Evolutionary conservation across 495 filamentous ascomycete genomes (phyloP).

Genomic region (Sphaerosporella brunnea): DNA sequence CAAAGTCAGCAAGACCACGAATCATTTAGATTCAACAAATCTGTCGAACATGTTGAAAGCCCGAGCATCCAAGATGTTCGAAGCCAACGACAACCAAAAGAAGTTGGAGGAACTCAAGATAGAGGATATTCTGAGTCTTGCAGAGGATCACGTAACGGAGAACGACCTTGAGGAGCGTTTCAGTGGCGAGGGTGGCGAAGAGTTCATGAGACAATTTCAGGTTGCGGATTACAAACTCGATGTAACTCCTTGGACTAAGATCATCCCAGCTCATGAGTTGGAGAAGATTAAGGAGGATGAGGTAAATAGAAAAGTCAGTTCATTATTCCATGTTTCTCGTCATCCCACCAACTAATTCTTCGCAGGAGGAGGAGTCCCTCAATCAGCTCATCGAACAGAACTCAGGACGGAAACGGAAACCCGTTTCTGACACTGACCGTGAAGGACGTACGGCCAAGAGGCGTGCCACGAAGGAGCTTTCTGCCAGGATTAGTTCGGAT

Average conservation of each 20-base stretch:
- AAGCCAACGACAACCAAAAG: constrained; percentile 86
- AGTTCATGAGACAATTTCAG: constrained; percentile 71
- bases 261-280: constrained; percentile 86
- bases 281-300: constrained; percentile 78
- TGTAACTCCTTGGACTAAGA: constrained; percentile 89
- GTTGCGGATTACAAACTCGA: constrained; percentile 50
- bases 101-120: constrained; percentile 97
- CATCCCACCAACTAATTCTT: too few species aligned
- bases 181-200: constrained; percentile 77
- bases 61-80: constrained; percentile 61
- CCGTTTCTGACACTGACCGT: constrained; percentile 43
- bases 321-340: too few species aligned
- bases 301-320: constrained; percentile 36
- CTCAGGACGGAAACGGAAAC: constrained; percentile 66
- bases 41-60: constrained; percentile 25
- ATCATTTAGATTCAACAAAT: constrained; percentile 38
- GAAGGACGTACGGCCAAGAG: constrained; percentile 85
- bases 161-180: constrained; percentile 71
- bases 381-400: constrained; percentile 69
- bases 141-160: constrained; percentile 86
- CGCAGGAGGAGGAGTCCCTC: constrained; percentile 56
- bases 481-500: constrained; percentile 32
- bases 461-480: constrained; percentile 48
- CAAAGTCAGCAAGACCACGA: constrained; percentile 43
- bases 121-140: constrained; percentile 85